Base-by-base conservation (phyloP, 192 early-diverging fungal genomes). In the Entomortierella parvispora region DNA sequence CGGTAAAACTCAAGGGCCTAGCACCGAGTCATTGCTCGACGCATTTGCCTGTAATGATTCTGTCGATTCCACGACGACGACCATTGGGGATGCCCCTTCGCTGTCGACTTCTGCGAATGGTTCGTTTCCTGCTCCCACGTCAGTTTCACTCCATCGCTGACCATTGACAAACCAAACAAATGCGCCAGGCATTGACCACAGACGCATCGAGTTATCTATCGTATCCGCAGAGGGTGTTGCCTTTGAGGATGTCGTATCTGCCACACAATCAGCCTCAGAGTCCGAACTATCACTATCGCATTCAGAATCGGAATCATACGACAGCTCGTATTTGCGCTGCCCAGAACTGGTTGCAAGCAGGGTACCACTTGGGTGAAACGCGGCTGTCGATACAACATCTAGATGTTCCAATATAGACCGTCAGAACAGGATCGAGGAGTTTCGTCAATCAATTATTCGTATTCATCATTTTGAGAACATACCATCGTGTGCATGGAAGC, bases 271-370 rank as follows among this genome's bases (percentile, higher is more conserved):
- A 2, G 40, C 20, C 22, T 65, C 43, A 6, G 45, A 57, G 11
- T 65, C 68, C 5, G 59, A 45, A n/a, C n/a, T 40, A n/a, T 44
- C 48, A 2, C 28, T 15, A 22, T 65, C 43, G 4, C 32, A 57
- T 4, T 65, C 68, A 2, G 59, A 45, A 18, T 57, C 45, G 14
- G 65, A 55, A 52, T 33, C 58, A 33, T 37, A 18, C 15, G 62
- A 45, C 7, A 77, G 54, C 1, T 77, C 74, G 23, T 77, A 88
- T 63, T 83, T 86, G 23, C 94, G 81, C 62, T 95, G 94, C 0
- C 94, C 94, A 3, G 94, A 93, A 11, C 85, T 85, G 2, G 90
- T 87, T 8, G 87, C 89, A 51, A 95, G 65, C 29, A 92, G 62
- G 15, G 91, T 86, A 31, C 88, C 86, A 20, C 71, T 79, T 28